Evolutionary conservation across 306 rosid genomes (phyloP).

Genomic region (Gastrolobium villosum): DNA sequence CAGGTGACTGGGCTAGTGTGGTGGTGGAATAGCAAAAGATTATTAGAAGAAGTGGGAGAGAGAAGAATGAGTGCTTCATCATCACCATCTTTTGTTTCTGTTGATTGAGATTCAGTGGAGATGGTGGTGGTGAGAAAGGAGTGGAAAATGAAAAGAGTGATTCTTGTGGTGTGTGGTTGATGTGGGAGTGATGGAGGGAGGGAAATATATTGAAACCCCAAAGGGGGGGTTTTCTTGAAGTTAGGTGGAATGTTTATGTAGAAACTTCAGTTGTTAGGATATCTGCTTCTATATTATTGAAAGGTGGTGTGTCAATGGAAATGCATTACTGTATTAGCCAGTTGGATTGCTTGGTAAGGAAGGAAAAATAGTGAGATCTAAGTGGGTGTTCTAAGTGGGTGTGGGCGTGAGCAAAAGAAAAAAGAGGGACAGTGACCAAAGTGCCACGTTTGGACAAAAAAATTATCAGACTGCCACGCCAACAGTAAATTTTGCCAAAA

Average conservation of each 20-base stretch:
- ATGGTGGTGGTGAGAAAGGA: slow-evolving; percentile 11
- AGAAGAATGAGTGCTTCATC: slow-evolving; percentile 41
- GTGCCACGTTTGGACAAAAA: too few relatives aligned
- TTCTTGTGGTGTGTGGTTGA: slow-evolving; percentile 43
- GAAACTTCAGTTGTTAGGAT: slow-evolving; percentile 48
- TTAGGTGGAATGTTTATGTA: slow-evolving; percentile 51
- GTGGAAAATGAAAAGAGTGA: slow-evolving; percentile 23
- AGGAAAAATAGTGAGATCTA: slow-evolving; percentile 59
- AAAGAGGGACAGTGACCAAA: too few relatives aligned
- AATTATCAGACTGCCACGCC: too few relatives aligned
- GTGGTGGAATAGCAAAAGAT: slow-evolving; percentile 28
- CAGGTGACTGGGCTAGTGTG: slow-evolving; percentile 55
- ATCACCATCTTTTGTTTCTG: slow-evolving; percentile 29
- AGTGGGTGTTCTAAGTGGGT: too few relatives aligned
- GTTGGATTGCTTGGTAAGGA: slow-evolving; percentile 70
- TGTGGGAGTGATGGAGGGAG: slow-evolving; percentile 43
- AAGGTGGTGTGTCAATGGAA: slow-evolving; percentile 57
- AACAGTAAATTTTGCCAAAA: too few relatives aligned
- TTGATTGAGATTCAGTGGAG: neutral
- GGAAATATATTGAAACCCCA: slow-evolving; percentile 55
- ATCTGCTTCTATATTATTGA: slow-evolving; percentile 44
- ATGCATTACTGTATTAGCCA: slow-evolving; percentile 37
- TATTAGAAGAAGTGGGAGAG: slow-evolving; percentile 42
- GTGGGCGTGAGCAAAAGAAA: neutral
- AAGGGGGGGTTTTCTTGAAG: slow-evolving; percentile 1